These are phyloP conservation scores for Tylopilus sp. DNA, from an alignment of 768 basidiomycete genomes.

Conservation along the genomic window DNA sequence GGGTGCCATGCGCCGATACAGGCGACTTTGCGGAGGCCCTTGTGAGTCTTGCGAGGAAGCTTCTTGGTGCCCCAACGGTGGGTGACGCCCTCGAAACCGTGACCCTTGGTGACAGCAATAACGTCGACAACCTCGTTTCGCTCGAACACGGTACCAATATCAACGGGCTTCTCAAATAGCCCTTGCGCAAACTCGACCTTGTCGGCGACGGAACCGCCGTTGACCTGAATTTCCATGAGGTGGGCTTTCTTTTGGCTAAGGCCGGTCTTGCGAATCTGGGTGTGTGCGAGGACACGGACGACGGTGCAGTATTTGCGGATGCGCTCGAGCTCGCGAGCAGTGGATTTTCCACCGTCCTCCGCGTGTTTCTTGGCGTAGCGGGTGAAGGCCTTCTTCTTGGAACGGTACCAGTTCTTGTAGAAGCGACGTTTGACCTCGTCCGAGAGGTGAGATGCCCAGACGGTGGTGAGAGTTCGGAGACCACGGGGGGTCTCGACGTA, in stretches of 20 bases:
- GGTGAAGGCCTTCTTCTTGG: conserved; percentile 99
- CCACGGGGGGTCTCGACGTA: conserved; percentile 99
- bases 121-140: conserved; percentile 96
- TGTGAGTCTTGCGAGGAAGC: conserved; percentile 98
- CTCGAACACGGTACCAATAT: conserved; percentile 85
- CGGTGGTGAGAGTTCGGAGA: conserved; percentile 96
- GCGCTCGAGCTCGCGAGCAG: conserved; percentile 94
- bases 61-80: conserved; percentile 99
- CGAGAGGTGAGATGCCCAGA: conserved; percentile 96
- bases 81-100: conserved; percentile 99
- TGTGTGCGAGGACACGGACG: conserved; percentile 98
- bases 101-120: conserved; percentile 98
- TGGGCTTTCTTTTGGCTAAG: conserved; percentile 99
- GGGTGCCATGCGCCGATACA: conserved; percentile 99
- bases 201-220: conserved; percentile 93
- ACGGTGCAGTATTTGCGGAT: conserved; percentile 99
- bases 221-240: conserved; percentile 99
- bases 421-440: conserved; percentile 98
- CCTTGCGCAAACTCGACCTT: conserved; percentile 95
- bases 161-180: conserved; percentile 95
- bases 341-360: conserved; percentile 89
- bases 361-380: conserved; percentile 99
- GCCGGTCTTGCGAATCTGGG: conserved; percentile 97
- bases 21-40: conserved; percentile 99
- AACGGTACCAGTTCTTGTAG: conserved; percentile 99